Evolutionary conservation across 2,329 filamentous ascomycete species (phyloP).

Genomic region (Penicillium sp.): DNA sequence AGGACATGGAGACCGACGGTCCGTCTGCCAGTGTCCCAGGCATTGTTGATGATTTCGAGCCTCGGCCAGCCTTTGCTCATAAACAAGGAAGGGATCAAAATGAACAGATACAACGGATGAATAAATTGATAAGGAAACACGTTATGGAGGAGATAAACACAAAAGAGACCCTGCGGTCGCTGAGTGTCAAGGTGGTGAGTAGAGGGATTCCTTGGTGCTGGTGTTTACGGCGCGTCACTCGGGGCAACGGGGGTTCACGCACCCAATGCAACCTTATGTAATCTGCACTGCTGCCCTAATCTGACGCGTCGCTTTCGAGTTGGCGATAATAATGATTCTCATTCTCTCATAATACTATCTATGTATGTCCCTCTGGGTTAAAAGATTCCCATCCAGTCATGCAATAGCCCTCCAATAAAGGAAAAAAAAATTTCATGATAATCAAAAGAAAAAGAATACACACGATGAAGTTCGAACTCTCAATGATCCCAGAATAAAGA

Average conservation of each 20-base stretch:
- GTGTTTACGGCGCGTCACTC: constrained; percentile 27
- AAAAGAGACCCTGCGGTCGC: constrained; percentile 22
- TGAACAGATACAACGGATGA: constrained; percentile 10
- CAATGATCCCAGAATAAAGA: constrained; percentile 1
- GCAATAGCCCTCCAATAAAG: constrained; percentile 8
- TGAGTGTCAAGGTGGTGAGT: constrained; percentile 16
- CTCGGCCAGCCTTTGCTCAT: constrained; percentile 40
- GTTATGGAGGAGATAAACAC: constrained; percentile 9
- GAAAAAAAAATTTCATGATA: constrained; percentile 6
- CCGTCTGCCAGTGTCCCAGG: constrained; percentile 60
- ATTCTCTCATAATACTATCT: no score
- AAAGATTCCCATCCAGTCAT: constrained; percentile 11
- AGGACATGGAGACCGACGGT: constrained; percentile 66
- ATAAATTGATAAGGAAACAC: constrained; percentile 7
- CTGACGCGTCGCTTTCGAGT: constrained; percentile 6
- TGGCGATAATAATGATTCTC: neutral
- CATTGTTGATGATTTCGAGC: constrained; percentile 48
- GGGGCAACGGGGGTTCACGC: constrained; percentile 21
- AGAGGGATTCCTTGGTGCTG: constrained; percentile 14
- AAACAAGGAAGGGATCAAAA: constrained; percentile 13
- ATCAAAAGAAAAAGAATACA: constrained; percentile 4
- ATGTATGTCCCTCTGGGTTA: no score
- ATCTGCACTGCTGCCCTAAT: constrained; percentile 4
- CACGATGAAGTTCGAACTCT: constrained; percentile 8
- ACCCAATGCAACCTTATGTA: constrained; percentile 12